Conservation (phyloP, 306 rosid genomes). For the Cucurbita maxima region DNA sequence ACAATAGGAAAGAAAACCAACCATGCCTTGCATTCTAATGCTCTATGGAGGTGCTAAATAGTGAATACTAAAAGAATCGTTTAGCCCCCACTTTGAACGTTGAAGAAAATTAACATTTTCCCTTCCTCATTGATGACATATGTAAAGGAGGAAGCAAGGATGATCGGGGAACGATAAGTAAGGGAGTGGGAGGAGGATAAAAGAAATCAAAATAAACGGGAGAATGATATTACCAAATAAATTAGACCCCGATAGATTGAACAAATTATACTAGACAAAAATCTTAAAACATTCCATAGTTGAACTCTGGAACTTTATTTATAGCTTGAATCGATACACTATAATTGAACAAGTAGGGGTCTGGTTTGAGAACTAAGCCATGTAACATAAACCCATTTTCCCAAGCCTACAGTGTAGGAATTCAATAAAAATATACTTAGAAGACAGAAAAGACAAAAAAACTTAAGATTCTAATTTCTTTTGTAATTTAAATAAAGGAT, state of each 20-base stretch:
- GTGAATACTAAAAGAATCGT: not conserved
- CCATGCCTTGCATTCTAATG: too few species aligned
- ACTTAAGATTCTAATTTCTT: not conserved
- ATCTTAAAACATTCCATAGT: not conserved
- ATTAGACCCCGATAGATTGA: not conserved
- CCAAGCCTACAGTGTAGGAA: not conserved
- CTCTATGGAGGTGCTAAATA: not conserved
- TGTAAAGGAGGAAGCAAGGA: not conserved
- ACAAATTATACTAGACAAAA: not conserved
- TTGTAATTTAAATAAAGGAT: not conserved
- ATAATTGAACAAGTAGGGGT: not conserved
- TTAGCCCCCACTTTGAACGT: not conserved
- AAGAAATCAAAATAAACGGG: not conserved
- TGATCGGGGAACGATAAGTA: not conserved
- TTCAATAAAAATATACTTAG: not conserved
- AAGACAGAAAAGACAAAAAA: not conserved
- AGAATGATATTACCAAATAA: not conserved
- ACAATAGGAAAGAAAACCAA: not conserved
- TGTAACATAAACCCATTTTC: not conserved
- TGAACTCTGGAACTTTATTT: not conserved
- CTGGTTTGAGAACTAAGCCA: not conserved
- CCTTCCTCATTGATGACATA: not conserved
- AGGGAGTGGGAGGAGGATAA: not conserved
- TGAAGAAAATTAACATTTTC: not conserved
- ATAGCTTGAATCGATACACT: not conserved